These are phyloP conservation scores for Bisporella sp. DNA, from an alignment of 2,329 filamentous ascomycete genomes.

Conservation along the genomic window DNA sequence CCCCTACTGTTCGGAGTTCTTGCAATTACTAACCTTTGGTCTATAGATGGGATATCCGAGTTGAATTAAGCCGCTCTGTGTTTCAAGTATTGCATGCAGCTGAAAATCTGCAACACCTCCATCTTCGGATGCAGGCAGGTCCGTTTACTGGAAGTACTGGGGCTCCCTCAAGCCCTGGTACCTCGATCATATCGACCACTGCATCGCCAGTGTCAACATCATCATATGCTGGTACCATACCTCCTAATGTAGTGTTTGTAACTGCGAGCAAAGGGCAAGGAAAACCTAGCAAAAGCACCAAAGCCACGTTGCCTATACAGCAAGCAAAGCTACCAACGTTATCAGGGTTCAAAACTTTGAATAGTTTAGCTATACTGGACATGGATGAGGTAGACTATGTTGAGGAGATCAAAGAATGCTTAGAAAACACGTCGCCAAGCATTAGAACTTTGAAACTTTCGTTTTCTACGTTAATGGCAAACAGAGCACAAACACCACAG, in stretches of 20 bases:
- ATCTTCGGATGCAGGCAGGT: constrained; percentile 52
- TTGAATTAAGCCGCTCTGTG: constrained; percentile 53
- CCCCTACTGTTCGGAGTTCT: too few species aligned
- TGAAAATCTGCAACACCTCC: constrained; percentile 42
- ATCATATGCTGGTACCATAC: too few species aligned
- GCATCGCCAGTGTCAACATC: too few species aligned
- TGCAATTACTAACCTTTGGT: neutral
- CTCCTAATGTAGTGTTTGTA: too few species aligned
- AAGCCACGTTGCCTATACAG: constrained; percentile 2
- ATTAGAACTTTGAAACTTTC: constrained; percentile 50
- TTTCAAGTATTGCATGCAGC: constrained; percentile 51
- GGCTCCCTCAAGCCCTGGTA: too few species aligned
- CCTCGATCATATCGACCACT: too few species aligned
- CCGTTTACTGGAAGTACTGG: constrained; percentile 30
- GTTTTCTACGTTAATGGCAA: constrained; percentile 46
- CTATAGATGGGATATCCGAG: constrained; percentile 54
- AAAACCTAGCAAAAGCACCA: constrained; percentile 6
- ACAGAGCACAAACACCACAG: constrained; percentile 37
- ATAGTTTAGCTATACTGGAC: constrained; percentile 47
- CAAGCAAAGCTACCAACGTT: constrained; percentile 39
- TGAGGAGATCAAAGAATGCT: constrained; percentile 47
- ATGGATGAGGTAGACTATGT: constrained; percentile 52
- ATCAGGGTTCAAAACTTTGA: constrained; percentile 49
- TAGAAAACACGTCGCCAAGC: constrained; percentile 47
- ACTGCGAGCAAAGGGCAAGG: constrained; percentile 2